Base-by-base conservation (phyloP, 2,329 filamentous ascomycete genomes). In the Penicillium freii region DNA sequence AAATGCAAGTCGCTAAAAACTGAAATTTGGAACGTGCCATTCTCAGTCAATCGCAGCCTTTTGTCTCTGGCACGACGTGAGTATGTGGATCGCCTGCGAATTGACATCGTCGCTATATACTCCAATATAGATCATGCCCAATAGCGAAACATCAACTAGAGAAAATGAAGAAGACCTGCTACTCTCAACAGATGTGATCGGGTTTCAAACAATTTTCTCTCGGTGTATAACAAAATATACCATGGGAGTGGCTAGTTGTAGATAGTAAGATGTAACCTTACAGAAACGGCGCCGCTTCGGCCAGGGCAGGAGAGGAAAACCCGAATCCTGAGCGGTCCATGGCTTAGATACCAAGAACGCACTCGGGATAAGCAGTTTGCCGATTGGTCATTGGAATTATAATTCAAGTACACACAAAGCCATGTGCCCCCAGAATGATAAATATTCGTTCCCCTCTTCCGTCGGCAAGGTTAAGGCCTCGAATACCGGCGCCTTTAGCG, bases 1-100 rank as follows among this genome's bases (percentile, higher is more conserved):
- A 88, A 88, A 68, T 91, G 88, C 8, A 91, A 72, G 63, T 91
- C 88, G 29, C 84, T 82, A 59, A 91, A 88, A 13, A 91, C 80
- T 1, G 84, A 71, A 33, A 83, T 77, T 21, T 81, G 76, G 49
- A 83, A 81, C 5, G 64, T 69, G 5, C 68, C 69, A 49, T 70
- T 51, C n/a, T 58, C 43, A 0, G 59, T 63, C 29, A 71, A 70
- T 33, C 51, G 63, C 1, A 66, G 44, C 4, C 3, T 40, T 33
- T 46, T n/a, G 4, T 53, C 21, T 40, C 8, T n/a, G 5, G 29
- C 29, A 15, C 21, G 42, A n/a, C 34, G 27, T 27, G 25, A 29
- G 7, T 47, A 23, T 6, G 11, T 1, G 21, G 23, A 13, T 4
- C 5, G 11, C n/a, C 27, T 34, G 29, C 27, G 54, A 25, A 19